Percentiles rank a stretch among this genome's conserved stretches.
phyloP scores from a whole-genome alignment of 2,329 filamentous ascomycete species.

The Talaromyces atroroseus region DNA sequence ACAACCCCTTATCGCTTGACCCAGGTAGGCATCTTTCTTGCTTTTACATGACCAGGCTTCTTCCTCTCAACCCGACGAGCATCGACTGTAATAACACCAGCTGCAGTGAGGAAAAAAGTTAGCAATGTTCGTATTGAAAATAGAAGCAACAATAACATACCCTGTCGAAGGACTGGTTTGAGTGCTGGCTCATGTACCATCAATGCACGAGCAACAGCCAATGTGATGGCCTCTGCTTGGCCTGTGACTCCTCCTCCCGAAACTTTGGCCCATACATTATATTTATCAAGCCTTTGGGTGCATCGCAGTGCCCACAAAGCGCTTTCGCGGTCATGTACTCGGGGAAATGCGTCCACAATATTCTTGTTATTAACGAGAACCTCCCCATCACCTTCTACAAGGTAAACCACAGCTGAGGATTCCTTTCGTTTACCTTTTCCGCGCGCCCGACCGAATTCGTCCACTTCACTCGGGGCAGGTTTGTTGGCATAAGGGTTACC shows the following conservation, averaged over 20 bases:
- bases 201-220: conserved; percentile 83
- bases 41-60: conserved; percentile 94
- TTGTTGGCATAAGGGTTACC: conserved; percentile 65
- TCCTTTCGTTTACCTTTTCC: conserved; percentile 84
- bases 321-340: conserved; percentile 90
- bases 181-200: conserved; percentile 86
- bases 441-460: conserved; percentile 70
- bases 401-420: conserved; percentile 74
- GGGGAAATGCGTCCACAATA: conserved; percentile 74
- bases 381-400: conserved; percentile 91
- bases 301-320: conserved; percentile 84
- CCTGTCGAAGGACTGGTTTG: conserved; percentile 80
- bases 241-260: conserved; percentile 86
- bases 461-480: conserved; percentile 59
- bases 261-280: conserved; percentile 87
- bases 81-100: conserved; percentile 88
- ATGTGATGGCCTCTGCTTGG: conserved; percentile 87
- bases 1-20: conserved; percentile 65
- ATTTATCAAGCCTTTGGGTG: conserved; percentile 83
- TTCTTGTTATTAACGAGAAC: conserved; percentile 84
- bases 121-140: background rate
- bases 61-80: conserved; percentile 92
- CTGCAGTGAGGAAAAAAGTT: conserved; percentile 45
- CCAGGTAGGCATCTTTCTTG: conserved; percentile 96
- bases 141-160: conserved; percentile 52